Evolutionary conservation across 768 basidiomycete genomes (phyloP).

Genomic region (Kwoniella bestiolae): DNA sequence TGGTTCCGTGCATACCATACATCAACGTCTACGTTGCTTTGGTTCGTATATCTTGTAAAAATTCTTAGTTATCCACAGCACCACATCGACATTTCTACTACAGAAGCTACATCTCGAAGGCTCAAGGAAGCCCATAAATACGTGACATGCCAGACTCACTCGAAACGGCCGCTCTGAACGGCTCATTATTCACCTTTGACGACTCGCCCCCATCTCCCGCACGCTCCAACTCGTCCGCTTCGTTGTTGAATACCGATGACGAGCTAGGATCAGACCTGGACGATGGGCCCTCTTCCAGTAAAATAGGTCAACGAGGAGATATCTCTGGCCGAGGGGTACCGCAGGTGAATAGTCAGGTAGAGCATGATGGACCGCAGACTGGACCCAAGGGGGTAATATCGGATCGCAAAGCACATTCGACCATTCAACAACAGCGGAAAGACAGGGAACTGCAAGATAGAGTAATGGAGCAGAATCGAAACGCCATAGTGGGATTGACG

Average conservation of each 20-base stretch:
- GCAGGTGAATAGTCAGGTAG: background rate
- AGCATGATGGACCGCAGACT: constrained; percentile 34
- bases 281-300: background rate
- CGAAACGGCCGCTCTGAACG: constrained; percentile 34
- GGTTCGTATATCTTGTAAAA: too few relatives aligned
- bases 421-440: background rate
- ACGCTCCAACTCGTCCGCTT: constrained; percentile 23
- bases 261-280: constrained; percentile 26
- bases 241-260: constrained; percentile 37
- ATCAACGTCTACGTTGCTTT: too few relatives aligned
- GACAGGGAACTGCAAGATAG: constrained; percentile 3
- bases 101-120: background rate
- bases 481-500: constrained; percentile 30
- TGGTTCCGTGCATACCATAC: background rate
- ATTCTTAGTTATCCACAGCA: too few relatives aligned
- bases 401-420: constrained; percentile 31
- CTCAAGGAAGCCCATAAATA: background rate
- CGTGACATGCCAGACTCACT: constrained; percentile 20
- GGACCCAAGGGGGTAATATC: constrained; percentile 46
- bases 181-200: constrained; percentile 29
- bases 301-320: constrained; percentile 14
- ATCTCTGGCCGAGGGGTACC: constrained; percentile 14
- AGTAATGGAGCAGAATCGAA: constrained; percentile 17
- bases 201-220: constrained; percentile 25
- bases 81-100: too few relatives aligned